phyloP scores from a whole-genome alignment of 257 asterid species.

The Knoxia roxburghii region DNA sequence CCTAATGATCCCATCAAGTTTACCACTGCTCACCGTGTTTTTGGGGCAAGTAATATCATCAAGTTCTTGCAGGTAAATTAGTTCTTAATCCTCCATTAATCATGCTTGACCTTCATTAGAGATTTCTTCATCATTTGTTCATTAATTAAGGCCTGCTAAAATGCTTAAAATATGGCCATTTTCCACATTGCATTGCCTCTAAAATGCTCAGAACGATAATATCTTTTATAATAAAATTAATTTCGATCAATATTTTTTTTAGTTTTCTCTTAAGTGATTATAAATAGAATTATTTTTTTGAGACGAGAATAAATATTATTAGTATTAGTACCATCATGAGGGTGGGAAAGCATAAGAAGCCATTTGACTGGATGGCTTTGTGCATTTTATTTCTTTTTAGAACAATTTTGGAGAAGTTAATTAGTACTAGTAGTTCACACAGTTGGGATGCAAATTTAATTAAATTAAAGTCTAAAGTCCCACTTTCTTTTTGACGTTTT shows the following conservation, averaged over 20 bases:
- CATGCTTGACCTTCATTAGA: too few relatives aligned
- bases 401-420: background rate
- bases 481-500: slow-evolving; percentile 4
- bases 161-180: background rate
- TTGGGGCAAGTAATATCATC: slow-evolving; percentile 91
- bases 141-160: too few relatives aligned
- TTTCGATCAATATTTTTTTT: too few relatives aligned
- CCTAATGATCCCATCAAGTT: slow-evolving; percentile 71
- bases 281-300: too few relatives aligned
- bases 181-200: background rate
- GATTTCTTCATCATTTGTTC: too few relatives aligned
- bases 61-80: slow-evolving; percentile 70
- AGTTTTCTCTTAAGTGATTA: too few relatives aligned
- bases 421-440: too few relatives aligned
- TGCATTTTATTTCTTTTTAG: background rate
- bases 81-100: background rate
- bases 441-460: background rate
- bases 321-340: too few relatives aligned
- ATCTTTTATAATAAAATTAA: too few relatives aligned
- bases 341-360: background rate
- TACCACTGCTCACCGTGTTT: slow-evolving; percentile 77
- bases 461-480: slow-evolving; percentile 15
- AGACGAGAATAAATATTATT: too few relatives aligned
- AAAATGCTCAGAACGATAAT: too few relatives aligned
- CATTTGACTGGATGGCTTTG: background rate